Conservation (phyloP, 1,284 basidiomycete species). For the Malassezia yamatoensis region DNA sequence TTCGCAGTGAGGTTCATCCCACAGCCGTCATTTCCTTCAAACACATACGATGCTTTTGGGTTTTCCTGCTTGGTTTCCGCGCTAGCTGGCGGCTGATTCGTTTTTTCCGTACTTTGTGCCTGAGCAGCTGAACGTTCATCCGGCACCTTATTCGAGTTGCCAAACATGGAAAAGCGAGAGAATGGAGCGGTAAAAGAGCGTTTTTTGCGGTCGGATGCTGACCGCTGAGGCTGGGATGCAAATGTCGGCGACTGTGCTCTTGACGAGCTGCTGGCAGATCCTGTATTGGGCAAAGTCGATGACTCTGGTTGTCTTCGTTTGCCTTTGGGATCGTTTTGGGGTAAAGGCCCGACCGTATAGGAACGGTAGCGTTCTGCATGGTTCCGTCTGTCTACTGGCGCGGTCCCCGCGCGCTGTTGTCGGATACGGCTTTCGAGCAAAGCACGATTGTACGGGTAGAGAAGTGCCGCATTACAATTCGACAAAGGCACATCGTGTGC, state of each 20-base stretch:
- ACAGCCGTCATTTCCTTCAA: slow-evolving; percentile 38
- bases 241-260: too few species aligned
- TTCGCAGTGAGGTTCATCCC: slow-evolving; percentile 39
- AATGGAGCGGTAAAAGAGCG: slow-evolving; percentile 28
- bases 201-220: slow-evolving; percentile 3
- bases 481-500: background rate
- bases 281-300: background rate
- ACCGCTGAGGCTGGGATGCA: background rate
- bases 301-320: background rate
- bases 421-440: slow-evolving; percentile 29
- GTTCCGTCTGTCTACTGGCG: slow-evolving; percentile 25
- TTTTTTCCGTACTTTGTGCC: background rate
- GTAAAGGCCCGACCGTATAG: slow-evolving; percentile 38
- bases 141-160: slow-evolving; percentile 22
- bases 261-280: background rate
- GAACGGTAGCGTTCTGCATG: slow-evolving; percentile 40
- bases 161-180: slow-evolving; percentile 35
- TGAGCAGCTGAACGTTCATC: background rate
- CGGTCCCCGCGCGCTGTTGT: slow-evolving; percentile 29
- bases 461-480: background rate
- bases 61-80: slow-evolving; percentile 8
- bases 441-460: slow-evolving; percentile 29
- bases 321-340: background rate
- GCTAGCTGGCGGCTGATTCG: background rate
- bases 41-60: slow-evolving; percentile 38